A percentile compares a stretch with the other conserved stretches of the same genome.
Evolutionary conservation across 345 rosid genomes (phyloP).

Genomic region (Balakata baccata): DNA sequence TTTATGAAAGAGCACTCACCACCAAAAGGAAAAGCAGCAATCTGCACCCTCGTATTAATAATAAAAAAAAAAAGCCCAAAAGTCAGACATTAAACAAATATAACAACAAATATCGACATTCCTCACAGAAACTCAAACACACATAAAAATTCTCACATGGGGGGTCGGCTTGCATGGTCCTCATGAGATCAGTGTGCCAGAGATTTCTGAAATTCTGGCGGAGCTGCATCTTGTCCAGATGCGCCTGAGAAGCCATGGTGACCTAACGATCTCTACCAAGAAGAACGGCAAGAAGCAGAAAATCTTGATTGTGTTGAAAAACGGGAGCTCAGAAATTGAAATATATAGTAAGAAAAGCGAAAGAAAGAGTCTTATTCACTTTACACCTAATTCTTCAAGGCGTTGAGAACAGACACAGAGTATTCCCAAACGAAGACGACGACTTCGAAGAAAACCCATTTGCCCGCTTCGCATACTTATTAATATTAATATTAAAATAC

Average conservation of each 20-base stretch:
- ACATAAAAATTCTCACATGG: constrained; percentile 42
- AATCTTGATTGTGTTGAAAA: not conserved
- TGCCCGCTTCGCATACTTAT: too few species aligned
- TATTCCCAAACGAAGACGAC: too few species aligned
- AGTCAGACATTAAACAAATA: not conserved
- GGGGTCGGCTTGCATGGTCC: constrained; percentile 60
- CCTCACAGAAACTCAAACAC: not conserved
- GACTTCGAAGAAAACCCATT: too few species aligned
- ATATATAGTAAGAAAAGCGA: too few species aligned
- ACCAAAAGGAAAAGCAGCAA: constrained; percentile 69
- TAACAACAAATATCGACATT: not conserved
- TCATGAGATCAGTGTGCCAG: constrained; percentile 87
- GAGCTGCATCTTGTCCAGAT: constrained; percentile 78
- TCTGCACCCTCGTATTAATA: constrained; percentile 43
- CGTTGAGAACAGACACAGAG: too few species aligned
- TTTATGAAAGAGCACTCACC: constrained; percentile 56
- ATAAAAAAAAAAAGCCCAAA: not conserved
- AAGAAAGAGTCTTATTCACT: not conserved
- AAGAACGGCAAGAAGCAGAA: not conserved
- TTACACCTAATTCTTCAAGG: too few species aligned
- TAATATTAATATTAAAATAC: too few species aligned
- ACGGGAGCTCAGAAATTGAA: not conserved
- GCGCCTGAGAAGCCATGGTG: constrained; percentile 50
- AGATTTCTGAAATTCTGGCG: constrained; percentile 79
- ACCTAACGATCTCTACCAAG: constrained; percentile 11